These are phyloP conservation scores for Mucor racemosus DNA, from an alignment of 371 early-diverging fungal species.

Conservation along the genomic window DNA sequence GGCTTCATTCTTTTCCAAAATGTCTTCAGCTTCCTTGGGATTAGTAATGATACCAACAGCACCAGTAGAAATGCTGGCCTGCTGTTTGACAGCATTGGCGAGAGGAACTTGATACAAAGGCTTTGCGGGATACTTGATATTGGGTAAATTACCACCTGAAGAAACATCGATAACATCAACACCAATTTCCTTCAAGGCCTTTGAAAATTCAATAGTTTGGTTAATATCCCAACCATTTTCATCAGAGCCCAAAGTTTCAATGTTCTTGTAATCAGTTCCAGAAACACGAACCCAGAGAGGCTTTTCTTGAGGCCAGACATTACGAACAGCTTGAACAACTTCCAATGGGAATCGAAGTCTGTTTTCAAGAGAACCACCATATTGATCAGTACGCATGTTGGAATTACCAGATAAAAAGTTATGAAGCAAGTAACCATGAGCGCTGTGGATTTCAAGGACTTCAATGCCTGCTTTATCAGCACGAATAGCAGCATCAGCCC, in stretches of 20 bases:
- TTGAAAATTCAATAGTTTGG: slow-evolving; percentile 67
- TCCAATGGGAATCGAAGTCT: slow-evolving; percentile 73
- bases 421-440: slow-evolving; percentile 73
- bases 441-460: slow-evolving; percentile 85
- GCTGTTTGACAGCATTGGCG: slow-evolving; percentile 54
- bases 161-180: slow-evolving; percentile 84
- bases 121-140: slow-evolving; percentile 53
- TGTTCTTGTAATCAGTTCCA: slow-evolving; percentile 64
- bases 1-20: slow-evolving; percentile 68
- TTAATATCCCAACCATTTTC: slow-evolving; percentile 63
- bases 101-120: slow-evolving; percentile 78
- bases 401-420: slow-evolving; percentile 81
- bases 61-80: slow-evolving; percentile 62
- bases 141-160: slow-evolving; percentile 62
- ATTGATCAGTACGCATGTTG: slow-evolving; percentile 85
- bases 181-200: slow-evolving; percentile 59
- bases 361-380: slow-evolving; percentile 82
- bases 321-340: slow-evolving; percentile 62
- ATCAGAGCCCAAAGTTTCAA: slow-evolving; percentile 34
- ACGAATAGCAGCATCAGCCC: slow-evolving; percentile 72
- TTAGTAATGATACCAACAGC: slow-evolving; percentile 81
- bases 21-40: slow-evolving; percentile 68
- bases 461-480: slow-evolving; percentile 85
- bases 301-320: slow-evolving; percentile 76
- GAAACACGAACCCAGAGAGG: slow-evolving; percentile 85